Base-by-base conservation (phyloP, 352 stramenopile genomes). In the Phytophthora lateralis region DNA sequence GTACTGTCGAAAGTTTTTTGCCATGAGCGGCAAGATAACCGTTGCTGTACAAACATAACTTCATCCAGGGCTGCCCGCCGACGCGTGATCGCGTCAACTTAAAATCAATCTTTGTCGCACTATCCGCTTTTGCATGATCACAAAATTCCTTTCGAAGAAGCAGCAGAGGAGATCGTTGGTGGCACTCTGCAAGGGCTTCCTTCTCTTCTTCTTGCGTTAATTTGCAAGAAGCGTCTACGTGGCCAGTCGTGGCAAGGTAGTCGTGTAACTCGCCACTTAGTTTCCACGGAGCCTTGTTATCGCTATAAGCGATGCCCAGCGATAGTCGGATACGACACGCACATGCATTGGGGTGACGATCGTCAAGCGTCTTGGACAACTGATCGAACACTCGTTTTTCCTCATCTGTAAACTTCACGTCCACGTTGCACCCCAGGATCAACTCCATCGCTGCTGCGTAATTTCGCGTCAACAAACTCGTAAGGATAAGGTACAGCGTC, bases 371-470 rank as follows among this genome's bases (percentile, higher is more conserved):
- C 57, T 98, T 98, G 34, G 86, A 80, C 17, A 99, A 66, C 61
- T 99, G 95, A 42, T 98, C 95, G 54, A 99, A 99, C 54, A 99
- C 97, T 83, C 98, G 97, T 63, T 94, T 88, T 69, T 99, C 97
- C 79, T 99, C 96, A 26, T 97, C 81, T 3, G 84, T 98, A 39
- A 99, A 96, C 34, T 83, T 84, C 30, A 98, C 93, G 69, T 99
- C 97, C 32, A 97, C 96, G 32, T 99, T 98, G 80, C 96, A 99
- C 10, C 83, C 95, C 35, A 97, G 79, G 18, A 98, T 97, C 60
- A 99, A 93, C 58, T 97, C 95, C 78, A 97, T 99, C 2, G 98
- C 97, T 39, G 96, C 86, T 15, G 84, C 75, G 57, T 99, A 99
- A 30, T 98, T 82, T 27, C 96, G 88, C 6, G 90, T 92, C 10